Conservation (phyloP, 768 basidiomycete species). For the Boletus pseudopeckii region DNA sequence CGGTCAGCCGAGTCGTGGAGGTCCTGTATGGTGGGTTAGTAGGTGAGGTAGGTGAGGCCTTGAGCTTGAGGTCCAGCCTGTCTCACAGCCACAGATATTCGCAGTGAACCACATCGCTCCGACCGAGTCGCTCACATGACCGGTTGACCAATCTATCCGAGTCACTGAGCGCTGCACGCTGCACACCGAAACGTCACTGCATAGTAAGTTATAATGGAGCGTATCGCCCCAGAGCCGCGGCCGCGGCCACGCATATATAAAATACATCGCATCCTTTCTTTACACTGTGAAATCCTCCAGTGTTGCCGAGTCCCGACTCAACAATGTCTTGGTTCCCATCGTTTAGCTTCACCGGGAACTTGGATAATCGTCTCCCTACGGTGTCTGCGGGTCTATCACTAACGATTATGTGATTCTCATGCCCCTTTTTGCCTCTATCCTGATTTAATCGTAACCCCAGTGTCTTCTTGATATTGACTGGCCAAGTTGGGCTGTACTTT, state of each 20-base stretch:
- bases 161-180: not conserved
- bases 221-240: constrained; percentile 1
- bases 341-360: not conserved
- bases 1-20: not conserved
- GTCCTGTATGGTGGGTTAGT: not conserved
- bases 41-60: not conserved
- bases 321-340: constrained; percentile 1
- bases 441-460: constrained; percentile 2
- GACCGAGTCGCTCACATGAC: not conserved
- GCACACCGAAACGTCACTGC: not conserved
- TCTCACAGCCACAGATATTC: constrained; percentile 3
- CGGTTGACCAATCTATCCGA: not conserved
- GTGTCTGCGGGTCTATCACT: constrained; percentile 13
- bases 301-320: not conserved
- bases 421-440: not conserved
- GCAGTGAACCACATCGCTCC: not conserved
- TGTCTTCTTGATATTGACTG: constrained; percentile 20
- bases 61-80: no score
- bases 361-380: constrained; percentile 5
- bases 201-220: not conserved
- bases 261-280: not conserved
- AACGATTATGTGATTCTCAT: constrained; percentile 6
- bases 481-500: constrained; percentile 25
- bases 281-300: not conserved
- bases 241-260: constrained; percentile 11